Evolutionary conservation across 179 eudicot genomes (phyloP), one percentile per base, ranked within the genome.

Genomic region (Vitellaria paradoxa): DNA sequence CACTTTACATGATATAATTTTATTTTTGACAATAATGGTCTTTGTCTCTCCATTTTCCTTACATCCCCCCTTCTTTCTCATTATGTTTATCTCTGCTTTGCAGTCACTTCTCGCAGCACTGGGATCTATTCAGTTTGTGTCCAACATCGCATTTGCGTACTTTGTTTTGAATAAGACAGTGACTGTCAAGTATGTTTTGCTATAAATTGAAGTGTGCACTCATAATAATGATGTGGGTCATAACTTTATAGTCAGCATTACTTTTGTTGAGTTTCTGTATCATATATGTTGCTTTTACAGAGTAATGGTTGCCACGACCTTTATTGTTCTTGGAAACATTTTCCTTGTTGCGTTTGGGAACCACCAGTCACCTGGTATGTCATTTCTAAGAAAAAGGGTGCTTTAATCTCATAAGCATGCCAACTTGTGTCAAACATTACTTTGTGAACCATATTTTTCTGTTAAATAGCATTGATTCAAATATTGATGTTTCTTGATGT

Each of bases 31-130:
- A 52, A 52, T 52, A 10, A 10, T 52, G 56, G 14, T 7, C 15
- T 9, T 52, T 52, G 15, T 52, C 15, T 52, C 56, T 52, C 15
- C 56, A 52, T 9, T 9, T n/a, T 46, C 42, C 10, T 9, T 50
- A 3, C 60, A 9, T 7, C 17, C 55, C 21, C 26, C 66, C 65
- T 18, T 68, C 20, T 30, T 72, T 17, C 52, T 59, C 52, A 55
- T 79, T 40, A 75, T 60, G 42, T 72, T 65, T 76, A 49, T 65
- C 15, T 74, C 42, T 52, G 15, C 15, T 82, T 60, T 84, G 85
- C 95, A 95, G 99, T 95, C 99, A 73, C 97, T 95, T 87, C 99
- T 95, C 84, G 99, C 99, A 62, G 99, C 99, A 72, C 79, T 95
- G 78, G 97, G 99, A 83, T 95, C 99, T 72, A 89, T 95, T 72